Evolutionary conservation across 164 flowering plant genomes (phyloP).

Genomic region (Sedum album): DNA sequence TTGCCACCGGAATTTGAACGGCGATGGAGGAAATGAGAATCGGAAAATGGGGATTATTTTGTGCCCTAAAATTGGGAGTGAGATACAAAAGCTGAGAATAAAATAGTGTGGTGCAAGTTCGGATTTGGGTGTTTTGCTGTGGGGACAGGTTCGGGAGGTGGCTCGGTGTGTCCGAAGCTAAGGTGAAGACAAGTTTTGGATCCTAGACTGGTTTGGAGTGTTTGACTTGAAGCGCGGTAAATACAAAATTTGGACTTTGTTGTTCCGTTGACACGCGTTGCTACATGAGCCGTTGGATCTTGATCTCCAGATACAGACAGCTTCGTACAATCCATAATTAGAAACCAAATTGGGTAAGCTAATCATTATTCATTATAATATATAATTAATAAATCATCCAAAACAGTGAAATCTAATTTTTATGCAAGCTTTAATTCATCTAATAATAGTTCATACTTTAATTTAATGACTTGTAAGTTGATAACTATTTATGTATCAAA

Average conservation of each 20-base stretch:
- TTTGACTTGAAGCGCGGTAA: constrained; percentile 5
- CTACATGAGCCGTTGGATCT: too few species aligned
- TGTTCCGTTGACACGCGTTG: neutral
- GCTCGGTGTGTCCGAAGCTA: neutral
- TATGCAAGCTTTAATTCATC: too few species aligned
- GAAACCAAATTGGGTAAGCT: too few species aligned
- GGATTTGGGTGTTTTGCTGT: constrained; percentile 1
- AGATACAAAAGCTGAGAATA: neutral
- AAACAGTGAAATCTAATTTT: too few species aligned
- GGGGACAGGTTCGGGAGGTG: neutral
- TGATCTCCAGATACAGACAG: neutral
- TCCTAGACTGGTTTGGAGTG: neutral
- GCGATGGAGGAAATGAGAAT: neutral
- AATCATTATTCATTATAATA: too few species aligned
- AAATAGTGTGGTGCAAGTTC: neutral
- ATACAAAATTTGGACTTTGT: constrained; percentile 1
- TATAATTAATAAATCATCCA: too few species aligned
- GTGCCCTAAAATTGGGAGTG: neutral
- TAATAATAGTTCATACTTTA: too few species aligned
- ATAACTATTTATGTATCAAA: too few species aligned
- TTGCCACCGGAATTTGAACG: neutral
- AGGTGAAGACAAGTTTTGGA: neutral
- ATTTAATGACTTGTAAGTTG: too few species aligned
- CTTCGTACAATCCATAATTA: too few species aligned
- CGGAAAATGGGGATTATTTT: neutral